Evolutionary conservation across 169 alveolate species (phyloP).

Genomic region (Plasmodium vivax): DNA sequence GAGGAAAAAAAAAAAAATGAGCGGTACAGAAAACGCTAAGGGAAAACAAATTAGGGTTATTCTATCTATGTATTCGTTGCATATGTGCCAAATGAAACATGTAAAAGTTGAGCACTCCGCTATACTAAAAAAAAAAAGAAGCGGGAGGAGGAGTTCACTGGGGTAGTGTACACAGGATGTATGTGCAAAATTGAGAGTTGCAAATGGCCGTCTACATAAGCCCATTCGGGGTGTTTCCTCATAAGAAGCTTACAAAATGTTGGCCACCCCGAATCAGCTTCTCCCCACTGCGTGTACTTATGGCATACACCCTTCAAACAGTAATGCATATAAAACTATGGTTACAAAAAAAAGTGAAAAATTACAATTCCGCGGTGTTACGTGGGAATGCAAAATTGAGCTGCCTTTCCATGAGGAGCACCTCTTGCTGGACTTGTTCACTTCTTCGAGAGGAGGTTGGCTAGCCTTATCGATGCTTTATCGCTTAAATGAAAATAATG

Average conservation of each 20-base stretch:
- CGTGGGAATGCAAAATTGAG: not conserved
- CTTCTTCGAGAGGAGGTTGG: not conserved
- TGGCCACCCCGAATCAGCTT: not conserved
- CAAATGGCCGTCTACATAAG: not conserved
- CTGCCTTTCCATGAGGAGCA: not conserved
- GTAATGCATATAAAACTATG: not conserved
- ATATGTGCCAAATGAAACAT: not conserved
- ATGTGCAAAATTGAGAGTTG: not conserved
- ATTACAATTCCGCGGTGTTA: not conserved
- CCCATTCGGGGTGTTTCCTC: not conserved
- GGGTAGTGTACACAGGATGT: not conserved
- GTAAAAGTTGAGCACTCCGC: not conserved
- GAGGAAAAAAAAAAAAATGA: not conserved
- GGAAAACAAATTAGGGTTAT: not conserved
- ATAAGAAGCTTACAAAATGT: not conserved
- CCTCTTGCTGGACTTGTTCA: not conserved
- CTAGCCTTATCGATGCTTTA: not conserved
- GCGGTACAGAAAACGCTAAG: not conserved
- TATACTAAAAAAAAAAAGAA: not conserved
- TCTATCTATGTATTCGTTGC: not conserved
- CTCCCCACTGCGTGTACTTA: not conserved
- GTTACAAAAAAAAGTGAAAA: not conserved
- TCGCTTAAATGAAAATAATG: slow-evolving; percentile 9
- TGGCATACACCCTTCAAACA: not conserved
- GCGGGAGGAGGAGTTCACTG: not conserved